Base-by-base conservation (phyloP, 2,329 filamentous ascomycete species). In the Chaetothyriales sp. region DNA sequence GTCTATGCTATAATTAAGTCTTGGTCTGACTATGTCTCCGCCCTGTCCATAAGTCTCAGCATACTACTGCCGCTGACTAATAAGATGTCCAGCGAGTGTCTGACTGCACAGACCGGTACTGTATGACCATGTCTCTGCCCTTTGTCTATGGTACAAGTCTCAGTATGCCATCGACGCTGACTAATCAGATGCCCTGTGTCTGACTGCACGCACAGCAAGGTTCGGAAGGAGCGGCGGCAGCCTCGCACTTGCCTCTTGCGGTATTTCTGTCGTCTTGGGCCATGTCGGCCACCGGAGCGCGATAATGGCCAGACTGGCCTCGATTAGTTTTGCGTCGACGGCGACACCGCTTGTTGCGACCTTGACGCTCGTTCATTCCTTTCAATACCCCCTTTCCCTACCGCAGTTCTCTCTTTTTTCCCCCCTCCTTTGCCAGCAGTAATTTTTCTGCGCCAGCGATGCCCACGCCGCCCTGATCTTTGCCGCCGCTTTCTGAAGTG, bases 401-500 rank as follows among this genome's bases (percentile, higher is more conserved):
- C 15, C 13, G 33, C 10, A 45, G 8, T n/a, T n/a, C 10, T 18
- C 33, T 40, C 33, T 15, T 40, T 15, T 40, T 15, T 15, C 10
- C n/a, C n/a, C n/a, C n/a, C n/a, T 40, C 13, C 10, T 40, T 40
- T 13, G 15, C 5, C 33, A 40, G 10, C 33, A 40, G 13, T 40
- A 40, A 40, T 40, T 2, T 13, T 13, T 2, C 33, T 13, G 10
- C 33, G 10, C 33, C 33, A 15, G 33, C 15, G 33, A 40, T 40
- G 33, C 33, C 10, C 33, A 40, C 33, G 15, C 33, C 33, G 9
- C 33, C 9, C 15, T 15, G 33, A 40, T 40, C 29, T 50, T 20
- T 19, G n/a, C n/a, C 43, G 20, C 18, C 29, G 51, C 40, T 43
- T 33, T n/a, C 20, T 29, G 46, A 53, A 53, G 44, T 47, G 45